These are phyloP conservation scores for Hypoxylon sp. DNA, from an alignment of 2,329 filamentous ascomycete genomes.

Conservation along the genomic window DNA sequence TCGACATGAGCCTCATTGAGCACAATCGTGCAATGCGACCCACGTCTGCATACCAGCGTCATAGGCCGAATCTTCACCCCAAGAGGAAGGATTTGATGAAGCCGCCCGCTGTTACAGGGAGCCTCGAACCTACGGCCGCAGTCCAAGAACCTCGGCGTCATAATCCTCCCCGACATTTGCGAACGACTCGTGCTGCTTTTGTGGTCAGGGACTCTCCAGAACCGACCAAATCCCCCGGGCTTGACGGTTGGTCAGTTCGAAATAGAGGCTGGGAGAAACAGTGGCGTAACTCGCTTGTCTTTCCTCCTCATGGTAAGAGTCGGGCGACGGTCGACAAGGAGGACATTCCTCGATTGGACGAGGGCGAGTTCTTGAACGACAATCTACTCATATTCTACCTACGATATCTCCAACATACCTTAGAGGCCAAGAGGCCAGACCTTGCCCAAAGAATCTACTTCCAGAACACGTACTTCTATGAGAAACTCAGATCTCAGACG, in stretches of 20 bases:
- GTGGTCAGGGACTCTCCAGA: constrained; percentile 31
- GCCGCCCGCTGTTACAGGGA: background rate
- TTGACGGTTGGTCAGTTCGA: constrained; percentile 57
- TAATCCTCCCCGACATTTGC: constrained; percentile 10
- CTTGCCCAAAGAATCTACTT: constrained; percentile 76
- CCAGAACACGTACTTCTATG: constrained; percentile 93
- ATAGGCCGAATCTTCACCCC: background rate
- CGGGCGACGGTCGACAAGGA: constrained; percentile 71
- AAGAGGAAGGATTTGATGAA: constrained; percentile 40
- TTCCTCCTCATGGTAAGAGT: constrained; percentile 64
- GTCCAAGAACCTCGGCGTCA: constrained; percentile 5
- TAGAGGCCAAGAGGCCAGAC: constrained; percentile 63
- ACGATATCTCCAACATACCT: constrained; percentile 70
- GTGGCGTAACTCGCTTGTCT: constrained; percentile 69
- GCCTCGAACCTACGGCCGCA: constrained; percentile 4
- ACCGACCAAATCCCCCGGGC: constrained; percentile 35
- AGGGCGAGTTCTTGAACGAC: constrained; percentile 90
- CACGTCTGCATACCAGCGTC: background rate
- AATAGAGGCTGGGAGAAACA: constrained; percentile 60
- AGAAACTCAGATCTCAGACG: constrained; percentile 70
- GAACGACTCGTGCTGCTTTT: constrained; percentile 37
- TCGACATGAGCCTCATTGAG: constrained; percentile 40
- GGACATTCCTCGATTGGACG: constrained; percentile 81
- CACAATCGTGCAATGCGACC: constrained; percentile 29
- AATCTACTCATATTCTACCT: constrained; percentile 91